phyloP scores from a whole-genome alignment of 495 filamentous ascomycete genomes.

The Penicillium canescens region DNA sequence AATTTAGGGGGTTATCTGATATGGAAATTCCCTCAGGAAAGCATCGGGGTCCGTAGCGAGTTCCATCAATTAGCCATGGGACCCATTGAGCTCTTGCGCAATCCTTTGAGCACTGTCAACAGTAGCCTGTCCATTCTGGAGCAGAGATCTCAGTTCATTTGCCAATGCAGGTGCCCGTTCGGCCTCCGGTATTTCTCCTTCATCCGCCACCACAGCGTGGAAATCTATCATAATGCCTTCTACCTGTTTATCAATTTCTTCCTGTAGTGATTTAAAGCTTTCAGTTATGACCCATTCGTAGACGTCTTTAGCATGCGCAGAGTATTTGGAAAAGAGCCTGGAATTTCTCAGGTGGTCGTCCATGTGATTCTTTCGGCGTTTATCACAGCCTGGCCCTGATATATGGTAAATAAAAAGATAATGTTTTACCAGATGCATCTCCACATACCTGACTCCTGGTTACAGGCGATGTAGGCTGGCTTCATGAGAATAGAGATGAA shows the following conservation, averaged over 20 bases:
- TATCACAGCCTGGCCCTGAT: conserved; percentile 11
- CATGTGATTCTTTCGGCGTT: conserved; percentile 13
- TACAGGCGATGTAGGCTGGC: conserved; percentile 16
- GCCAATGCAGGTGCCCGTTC: conserved; percentile 6
- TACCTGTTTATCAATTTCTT: conserved; percentile 2
- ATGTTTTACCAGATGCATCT: background rate
- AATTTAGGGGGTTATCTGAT: too few species aligned
- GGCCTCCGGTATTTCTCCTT: conserved; percentile 12
- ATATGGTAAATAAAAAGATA: background rate
- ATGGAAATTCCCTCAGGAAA: too few species aligned
- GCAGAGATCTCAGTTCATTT: background rate
- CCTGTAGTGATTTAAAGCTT: background rate
- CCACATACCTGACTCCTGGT: conserved; percentile 16
- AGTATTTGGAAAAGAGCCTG: conserved; percentile 3
- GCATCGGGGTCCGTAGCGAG: too few species aligned
- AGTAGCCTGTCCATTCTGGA: background rate
- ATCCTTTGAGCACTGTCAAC: background rate
- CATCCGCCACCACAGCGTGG: conserved; percentile 7
- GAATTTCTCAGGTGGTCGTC: conserved; percentile 6
- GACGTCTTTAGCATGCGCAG: background rate
- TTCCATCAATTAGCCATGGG: too few species aligned
- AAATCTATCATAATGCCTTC: conserved; percentile 9
- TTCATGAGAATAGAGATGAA: conserved; percentile 25
- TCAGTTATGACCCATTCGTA: background rate
- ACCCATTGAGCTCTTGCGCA: too few species aligned